Evolutionary conservation across 805 yeast genomes (phyloP), one percentile per base, ranked within the genome.

Genomic region (Starmerella ratchasimensis): DNA sequence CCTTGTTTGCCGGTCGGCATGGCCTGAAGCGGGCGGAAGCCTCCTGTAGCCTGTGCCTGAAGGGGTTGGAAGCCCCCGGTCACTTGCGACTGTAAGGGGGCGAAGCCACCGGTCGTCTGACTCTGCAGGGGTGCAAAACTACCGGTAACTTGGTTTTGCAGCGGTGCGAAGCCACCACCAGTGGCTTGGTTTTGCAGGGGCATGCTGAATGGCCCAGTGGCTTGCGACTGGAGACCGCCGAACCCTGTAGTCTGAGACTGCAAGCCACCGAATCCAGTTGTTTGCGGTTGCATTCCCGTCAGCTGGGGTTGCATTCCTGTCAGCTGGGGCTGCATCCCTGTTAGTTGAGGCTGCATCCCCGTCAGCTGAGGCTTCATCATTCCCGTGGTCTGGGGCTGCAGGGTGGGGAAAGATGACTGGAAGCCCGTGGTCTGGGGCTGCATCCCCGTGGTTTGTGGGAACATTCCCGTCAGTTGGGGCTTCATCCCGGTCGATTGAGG

Each of bases 41-140:
- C 42, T 5, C 86, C 82, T 3, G 90, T 79, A 44, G 71, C 71
- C 54, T 78, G 88, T 13, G 80, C 72, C 44, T 67, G 75, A 36
- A 62, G 50, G 13, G 42, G 36, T 31, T 41, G 48, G 11, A 33
- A 39, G 13, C 48, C 46, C 16, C 54, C 51, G 1, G 46, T 49
- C 9, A 33, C 19, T 39, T 49, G 56, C 24, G 39, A 26, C 37
- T 48, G 54, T 37, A 51, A 29, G 13, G 39, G 26, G 29, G 56
- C 34, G 34, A 15, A 36, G 25, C 49, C 51, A 34, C 64, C 66
- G 21, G 71, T 61, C 14, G 56, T 46, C 47, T 67, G 65, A 6
- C 60, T 56, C 44, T 53, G 51, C 25, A 46, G 18, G 31, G 13
- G 6, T n/a, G n/a, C n/a, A 8, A 18, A 10, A 6, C 31, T 31